Conservation (phyloP, 129 eudicot genomes). For the Pulicaria dysenterica region DNA sequence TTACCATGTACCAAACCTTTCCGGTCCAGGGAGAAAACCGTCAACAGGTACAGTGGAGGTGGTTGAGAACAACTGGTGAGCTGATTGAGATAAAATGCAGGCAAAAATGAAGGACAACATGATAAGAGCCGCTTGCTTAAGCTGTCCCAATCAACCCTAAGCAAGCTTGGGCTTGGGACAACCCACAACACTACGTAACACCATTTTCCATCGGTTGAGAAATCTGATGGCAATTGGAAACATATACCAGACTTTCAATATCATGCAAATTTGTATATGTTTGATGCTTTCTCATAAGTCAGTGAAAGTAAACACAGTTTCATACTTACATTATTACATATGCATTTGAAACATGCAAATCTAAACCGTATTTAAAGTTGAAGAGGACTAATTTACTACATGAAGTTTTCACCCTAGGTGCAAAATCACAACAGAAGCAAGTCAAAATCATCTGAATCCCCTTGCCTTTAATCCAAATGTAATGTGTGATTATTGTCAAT, state of each 20-base stretch:
- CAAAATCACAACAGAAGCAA: no score
- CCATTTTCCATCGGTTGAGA: slow-evolving; percentile 87
- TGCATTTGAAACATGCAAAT: no score
- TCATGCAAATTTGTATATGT: background rate
- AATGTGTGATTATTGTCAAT: no score
- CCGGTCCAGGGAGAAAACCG: slow-evolving; percentile 65
- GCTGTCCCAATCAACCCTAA: slow-evolving; percentile 63
- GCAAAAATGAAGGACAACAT: slow-evolving; percentile 65
- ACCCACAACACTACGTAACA: slow-evolving; percentile 82
- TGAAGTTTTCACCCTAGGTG: no score
- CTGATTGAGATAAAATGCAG: slow-evolving; percentile 59
- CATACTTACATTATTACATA: no score
- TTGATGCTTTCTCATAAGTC: no score
- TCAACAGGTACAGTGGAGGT: slow-evolving; percentile 60
- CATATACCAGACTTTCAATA: background rate
- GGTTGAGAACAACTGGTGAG: slow-evolving; percentile 37
- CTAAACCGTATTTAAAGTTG: no score
- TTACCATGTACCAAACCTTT: slow-evolving; percentile 83
- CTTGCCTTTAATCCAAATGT: no score
- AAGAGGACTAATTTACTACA: no score
- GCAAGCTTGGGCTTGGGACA: slow-evolving; percentile 53
- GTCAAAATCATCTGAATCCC: no score
- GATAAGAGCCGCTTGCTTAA: slow-evolving; percentile 68
- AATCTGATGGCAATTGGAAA: slow-evolving; percentile 41
- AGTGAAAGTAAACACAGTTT: no score